Evolutionary conservation across 1,139 yeast species (phyloP).

Genomic region (Pichia sp.): DNA sequence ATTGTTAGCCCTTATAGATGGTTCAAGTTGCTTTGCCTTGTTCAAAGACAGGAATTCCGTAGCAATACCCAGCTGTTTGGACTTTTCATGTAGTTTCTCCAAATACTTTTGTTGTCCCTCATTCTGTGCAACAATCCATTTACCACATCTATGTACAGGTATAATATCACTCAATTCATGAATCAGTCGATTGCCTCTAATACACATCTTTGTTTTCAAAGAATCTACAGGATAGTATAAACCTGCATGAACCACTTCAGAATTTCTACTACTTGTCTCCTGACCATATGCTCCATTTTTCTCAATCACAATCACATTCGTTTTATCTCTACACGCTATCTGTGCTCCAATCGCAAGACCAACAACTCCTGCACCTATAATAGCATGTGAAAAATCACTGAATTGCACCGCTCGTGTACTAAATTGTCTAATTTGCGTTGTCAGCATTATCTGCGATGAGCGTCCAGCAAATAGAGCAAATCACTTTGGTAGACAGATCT

Average conservation of each 20-base stretch:
- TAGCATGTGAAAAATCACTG: slow-evolving; percentile 66
- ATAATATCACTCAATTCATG: slow-evolving; percentile 41
- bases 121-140: slow-evolving; percentile 81
- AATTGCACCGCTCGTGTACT: not conserved
- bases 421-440: not conserved
- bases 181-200: slow-evolving; percentile 63
- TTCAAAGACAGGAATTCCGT: slow-evolving; percentile 45
- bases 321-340: slow-evolving; percentile 39
- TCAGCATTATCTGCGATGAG: too few species aligned
- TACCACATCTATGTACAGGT: slow-evolving; percentile 61
- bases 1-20: slow-evolving; percentile 53
- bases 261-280: slow-evolving; percentile 81
- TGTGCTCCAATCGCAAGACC: slow-evolving; percentile 79
- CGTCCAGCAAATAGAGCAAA: too few species aligned
- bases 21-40: slow-evolving; percentile 45
- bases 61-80: slow-evolving; percentile 47
- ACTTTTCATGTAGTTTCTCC: slow-evolving; percentile 42
- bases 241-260: slow-evolving; percentile 92
- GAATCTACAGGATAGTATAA: slow-evolving; percentile 67
- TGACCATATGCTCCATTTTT: slow-evolving; percentile 58
- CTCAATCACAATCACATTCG: slow-evolving; percentile 59
- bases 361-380: slow-evolving; percentile 84
- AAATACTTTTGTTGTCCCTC: slow-evolving; percentile 56
- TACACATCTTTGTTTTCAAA: slow-evolving; percentile 61
- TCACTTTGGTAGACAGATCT: too few species aligned